Base-by-base conservation (phyloP, 306 rosid species). In the Comarum palustre region DNA sequence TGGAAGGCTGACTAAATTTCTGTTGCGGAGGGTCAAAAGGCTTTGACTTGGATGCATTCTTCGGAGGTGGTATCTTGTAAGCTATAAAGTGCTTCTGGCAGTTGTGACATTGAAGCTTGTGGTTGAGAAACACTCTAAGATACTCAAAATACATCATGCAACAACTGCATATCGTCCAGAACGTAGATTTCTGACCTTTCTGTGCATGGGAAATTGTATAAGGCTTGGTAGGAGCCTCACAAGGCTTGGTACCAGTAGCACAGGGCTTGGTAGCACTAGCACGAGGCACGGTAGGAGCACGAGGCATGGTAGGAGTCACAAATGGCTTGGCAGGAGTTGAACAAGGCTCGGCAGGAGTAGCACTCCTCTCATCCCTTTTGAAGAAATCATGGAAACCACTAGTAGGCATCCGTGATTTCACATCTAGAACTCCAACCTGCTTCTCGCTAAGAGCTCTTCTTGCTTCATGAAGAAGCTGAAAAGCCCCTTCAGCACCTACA, bases 401-500 rank as follows among this genome's bases (percentile, higher is more conserved):
- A 45, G 74, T 74, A 25, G 84, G 80, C 27, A 51, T 63, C 31
- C 81, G 75, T 67, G 82, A 69, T 52, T 62, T 81, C 48, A 67
- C 50, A 47, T 54, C 79, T 66, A 70, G 69, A 65, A 60, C 65
- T 39, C 71, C 79, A 69, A 45, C 73, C 54, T 79, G 82, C 74
- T 71, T 79, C 61, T 86, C 93, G 80, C 78, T 84, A 10, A 31
- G 67, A 54, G 41, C 22, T 77, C 82, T 86, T 74, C 75, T 78
- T 82, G 62, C 98, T 77, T 86, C 86, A 13, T 85, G 60, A 42
- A 93, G 27, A 67, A 90, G 83, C 73, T 71, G 81, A 84, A 91
- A 93, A 47, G 98, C 98, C 52, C 84, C 92, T 17, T 82, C 87
- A 1, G 94, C 96, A 32, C 97, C 98, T 8, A 80, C 80, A 3